Evolutionary conservation across 148 eudicot genomes (phyloP).

Genomic region (Vaccinium macrocarpon): DNA sequence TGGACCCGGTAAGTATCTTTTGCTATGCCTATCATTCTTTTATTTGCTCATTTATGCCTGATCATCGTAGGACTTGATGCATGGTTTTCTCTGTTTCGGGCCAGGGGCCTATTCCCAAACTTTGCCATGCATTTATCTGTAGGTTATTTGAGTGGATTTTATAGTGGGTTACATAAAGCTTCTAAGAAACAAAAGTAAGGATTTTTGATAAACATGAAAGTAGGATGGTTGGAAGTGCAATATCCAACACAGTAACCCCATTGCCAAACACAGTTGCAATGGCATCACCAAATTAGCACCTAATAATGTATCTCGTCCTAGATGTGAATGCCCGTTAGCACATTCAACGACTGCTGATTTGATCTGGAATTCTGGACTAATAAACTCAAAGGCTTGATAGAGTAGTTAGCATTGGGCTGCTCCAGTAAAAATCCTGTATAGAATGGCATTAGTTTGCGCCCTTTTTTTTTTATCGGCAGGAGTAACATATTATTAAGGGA

Average conservation of each 20-base stretch:
- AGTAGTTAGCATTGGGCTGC: neutral
- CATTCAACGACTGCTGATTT: neutral
- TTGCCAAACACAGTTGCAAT: neutral
- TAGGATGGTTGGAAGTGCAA: neutral
- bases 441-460: neutral
- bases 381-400: neutral
- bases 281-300: neutral
- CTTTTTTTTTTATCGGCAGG: too few species aligned
- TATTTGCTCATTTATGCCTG: neutral
- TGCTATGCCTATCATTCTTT: neutral
- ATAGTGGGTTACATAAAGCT: neutral
- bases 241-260: neutral
- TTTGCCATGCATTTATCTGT: neutral
- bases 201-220: neutral
- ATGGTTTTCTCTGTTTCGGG: neutral
- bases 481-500: too few species aligned
- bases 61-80: neutral
- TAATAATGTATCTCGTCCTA: neutral
- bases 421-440: neutral
- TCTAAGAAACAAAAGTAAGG: neutral
- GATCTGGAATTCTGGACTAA: neutral
- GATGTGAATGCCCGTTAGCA: neutral
- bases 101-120: neutral
- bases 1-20: slow-evolving; percentile 12
- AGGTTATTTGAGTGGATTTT: neutral